These are phyloP conservation scores for Parsonsia alboflavescens DNA, from an alignment of 257 asterid genomes.

Conservation along the genomic window DNA sequence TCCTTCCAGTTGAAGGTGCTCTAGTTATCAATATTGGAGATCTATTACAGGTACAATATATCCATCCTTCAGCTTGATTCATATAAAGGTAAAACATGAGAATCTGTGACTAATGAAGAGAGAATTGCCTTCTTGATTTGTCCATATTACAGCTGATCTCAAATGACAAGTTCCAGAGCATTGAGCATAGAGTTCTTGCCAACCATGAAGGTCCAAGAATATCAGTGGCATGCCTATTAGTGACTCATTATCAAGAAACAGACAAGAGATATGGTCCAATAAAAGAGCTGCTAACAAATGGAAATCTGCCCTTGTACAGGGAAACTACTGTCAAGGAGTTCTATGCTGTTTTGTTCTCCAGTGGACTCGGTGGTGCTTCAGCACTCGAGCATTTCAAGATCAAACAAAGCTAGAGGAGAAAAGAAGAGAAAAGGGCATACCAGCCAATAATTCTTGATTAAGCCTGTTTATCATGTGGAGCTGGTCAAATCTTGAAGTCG, in stretches of 20 bases:
- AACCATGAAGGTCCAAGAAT: conserved; percentile 43
- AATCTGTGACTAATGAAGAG: no score
- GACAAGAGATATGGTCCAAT: conserved; percentile 40
- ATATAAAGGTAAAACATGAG: no score
- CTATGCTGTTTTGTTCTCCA: conserved; percentile 6
- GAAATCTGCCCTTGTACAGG: conserved; percentile 40
- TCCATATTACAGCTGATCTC: conserved; percentile 37
- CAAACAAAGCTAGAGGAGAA: neutral
- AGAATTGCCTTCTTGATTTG: neutral
- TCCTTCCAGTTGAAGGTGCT: neutral
- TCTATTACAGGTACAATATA: neutral
- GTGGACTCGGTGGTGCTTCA: neutral
- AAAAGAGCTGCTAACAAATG: conserved; percentile 37
- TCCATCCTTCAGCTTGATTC: no score
- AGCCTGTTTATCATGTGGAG: no score
- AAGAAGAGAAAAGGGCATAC: neutral
- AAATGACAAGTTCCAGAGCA: conserved; percentile 67
- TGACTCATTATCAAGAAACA: conserved; percentile 32
- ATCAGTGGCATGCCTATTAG: conserved; percentile 59
- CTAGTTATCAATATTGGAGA: neutral
- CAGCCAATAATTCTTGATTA: no score
- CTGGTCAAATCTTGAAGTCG: no score
- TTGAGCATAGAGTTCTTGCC: conserved; percentile 58
- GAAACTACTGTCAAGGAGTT: conserved; percentile 42
- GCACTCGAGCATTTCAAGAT: neutral